These are phyloP conservation scores for Mucor irregularis DNA, from an alignment of 371 early-diverging fungal genomes.

Conservation along the genomic window DNA sequence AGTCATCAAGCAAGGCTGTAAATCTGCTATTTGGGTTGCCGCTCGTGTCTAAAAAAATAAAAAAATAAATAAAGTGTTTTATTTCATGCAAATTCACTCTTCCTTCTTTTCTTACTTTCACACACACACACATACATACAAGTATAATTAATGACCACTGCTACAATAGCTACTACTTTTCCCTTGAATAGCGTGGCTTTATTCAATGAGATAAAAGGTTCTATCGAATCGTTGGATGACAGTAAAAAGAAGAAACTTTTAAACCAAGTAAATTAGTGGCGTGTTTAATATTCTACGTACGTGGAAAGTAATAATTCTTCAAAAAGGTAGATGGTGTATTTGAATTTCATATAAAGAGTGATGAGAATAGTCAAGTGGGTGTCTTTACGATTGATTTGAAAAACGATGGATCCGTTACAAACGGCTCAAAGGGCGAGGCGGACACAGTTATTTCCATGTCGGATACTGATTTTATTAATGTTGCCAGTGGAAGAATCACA, in stretches of 20 bases:
- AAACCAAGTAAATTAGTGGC: not conserved
- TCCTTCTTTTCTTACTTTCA: not conserved
- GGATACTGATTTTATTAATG: constrained; percentile 82
- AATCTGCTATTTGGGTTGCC: constrained; percentile 80
- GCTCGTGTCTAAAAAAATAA: constrained; percentile 43
- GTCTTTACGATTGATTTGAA: constrained; percentile 76
- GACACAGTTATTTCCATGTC: constrained; percentile 62
- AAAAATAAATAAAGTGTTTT: too few species aligned
- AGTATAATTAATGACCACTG: too few species aligned
- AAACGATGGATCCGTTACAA: constrained; percentile 55
- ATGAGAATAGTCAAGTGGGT: constrained; percentile 52
- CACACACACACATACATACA: not conserved
- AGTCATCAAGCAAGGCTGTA: constrained; percentile 82
- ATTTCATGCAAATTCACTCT: too few species aligned
- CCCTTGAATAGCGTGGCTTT: too few species aligned
- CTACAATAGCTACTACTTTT: too few species aligned
- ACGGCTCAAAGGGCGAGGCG: constrained; percentile 67
- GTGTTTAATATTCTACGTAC: not conserved
- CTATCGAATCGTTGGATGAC: not conserved
- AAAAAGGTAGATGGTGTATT: constrained; percentile 65
- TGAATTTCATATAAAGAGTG: constrained; percentile 72
- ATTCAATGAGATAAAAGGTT: not conserved
- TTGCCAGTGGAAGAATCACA: constrained; percentile 80
- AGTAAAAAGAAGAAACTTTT: not conserved
- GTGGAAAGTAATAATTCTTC: not conserved